Evolutionary conservation across 768 basidiomycete species (phyloP).

Genomic region (Paxillus involutus): DNA sequence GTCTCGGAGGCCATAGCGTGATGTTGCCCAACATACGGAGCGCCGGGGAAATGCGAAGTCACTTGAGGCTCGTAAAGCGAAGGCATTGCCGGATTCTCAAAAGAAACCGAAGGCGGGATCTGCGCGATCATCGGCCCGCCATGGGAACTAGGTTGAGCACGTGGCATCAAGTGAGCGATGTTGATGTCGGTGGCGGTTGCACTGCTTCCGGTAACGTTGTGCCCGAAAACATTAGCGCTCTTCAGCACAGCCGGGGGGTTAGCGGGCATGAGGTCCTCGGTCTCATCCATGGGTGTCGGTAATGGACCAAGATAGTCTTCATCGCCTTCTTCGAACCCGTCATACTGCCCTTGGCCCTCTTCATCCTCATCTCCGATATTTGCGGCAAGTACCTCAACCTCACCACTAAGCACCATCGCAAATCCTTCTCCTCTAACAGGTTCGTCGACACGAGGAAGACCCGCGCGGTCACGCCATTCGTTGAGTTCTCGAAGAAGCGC

Average conservation of each 20-base stretch:
- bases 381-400: slow-evolving; percentile 61
- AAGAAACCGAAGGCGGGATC: slow-evolving; percentile 42
- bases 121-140: slow-evolving; percentile 47
- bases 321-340: slow-evolving; percentile 41
- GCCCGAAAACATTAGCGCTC: slow-evolving; percentile 31
- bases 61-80: slow-evolving; percentile 42
- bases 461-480: slow-evolving; percentile 84
- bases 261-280: slow-evolving; percentile 29
- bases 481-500: slow-evolving; percentile 89
- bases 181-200: slow-evolving; percentile 28
- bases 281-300: slow-evolving; percentile 27
- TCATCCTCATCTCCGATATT: slow-evolving; percentile 59
- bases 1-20: slow-evolving; percentile 15
- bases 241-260: slow-evolving; percentile 34
- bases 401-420: slow-evolving; percentile 65
- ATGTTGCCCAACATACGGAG: slow-evolving; percentile 22
- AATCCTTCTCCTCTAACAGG: slow-evolving; percentile 73
- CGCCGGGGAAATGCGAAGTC: slow-evolving; percentile 26
- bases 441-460: slow-evolving; percentile 71
- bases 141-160: slow-evolving; percentile 22
- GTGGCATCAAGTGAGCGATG: slow-evolving; percentile 26
- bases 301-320: slow-evolving; percentile 35
- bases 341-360: slow-evolving; percentile 39
- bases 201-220: slow-evolving; percentile 29
- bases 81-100: slow-evolving; percentile 54